Percentiles rank a stretch among this genome's conserved stretches.
These are phyloP conservation scores for Sphaerulina musiva DNA, from an alignment of 2,329 filamentous ascomycete genomes.

Conservation along the genomic window DNA sequence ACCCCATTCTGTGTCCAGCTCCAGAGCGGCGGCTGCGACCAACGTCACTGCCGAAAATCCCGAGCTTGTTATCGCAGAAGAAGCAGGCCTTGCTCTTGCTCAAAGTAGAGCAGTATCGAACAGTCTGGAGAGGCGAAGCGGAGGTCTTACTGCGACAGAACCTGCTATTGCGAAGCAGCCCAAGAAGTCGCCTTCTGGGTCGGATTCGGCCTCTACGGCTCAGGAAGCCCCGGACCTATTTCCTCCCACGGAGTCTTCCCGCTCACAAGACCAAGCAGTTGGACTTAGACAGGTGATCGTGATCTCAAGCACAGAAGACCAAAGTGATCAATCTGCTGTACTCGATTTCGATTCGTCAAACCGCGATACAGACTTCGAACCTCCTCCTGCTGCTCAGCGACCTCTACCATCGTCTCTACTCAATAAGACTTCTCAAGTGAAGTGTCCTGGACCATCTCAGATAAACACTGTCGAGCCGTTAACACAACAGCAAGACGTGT, in stretches of 20 bases:
- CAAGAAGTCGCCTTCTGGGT: not conserved
- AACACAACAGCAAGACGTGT: not conserved
- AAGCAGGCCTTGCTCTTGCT: no score
- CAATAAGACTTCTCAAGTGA: not conserved
- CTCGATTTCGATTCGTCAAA: constrained; percentile 2
- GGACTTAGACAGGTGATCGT: not conserved
- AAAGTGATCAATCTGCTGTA: constrained; percentile 2
- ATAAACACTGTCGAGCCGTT: not conserved
- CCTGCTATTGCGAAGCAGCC: no score
- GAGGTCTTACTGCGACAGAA: no score
- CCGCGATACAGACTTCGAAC: constrained; percentile 14
- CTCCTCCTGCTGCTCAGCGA: constrained; percentile 18
- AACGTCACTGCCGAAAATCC: not conserved
- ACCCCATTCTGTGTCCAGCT: not conserved
- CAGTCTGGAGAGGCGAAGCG: no score
- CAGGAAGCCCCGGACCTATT: not conserved
- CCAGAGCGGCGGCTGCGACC: not conserved
- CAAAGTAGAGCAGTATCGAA: no score
- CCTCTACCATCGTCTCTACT: constrained; percentile 9
- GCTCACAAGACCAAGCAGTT: not conserved
- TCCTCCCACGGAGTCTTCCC: not conserved
- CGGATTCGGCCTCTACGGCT: not conserved
- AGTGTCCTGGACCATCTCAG: not conserved
- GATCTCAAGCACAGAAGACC: constrained; percentile 7
- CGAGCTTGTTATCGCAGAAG: no score